Evolutionary conservation across 2,329 filamentous ascomycete species (phyloP).

Genomic region (Fusarium subglutinans): DNA sequence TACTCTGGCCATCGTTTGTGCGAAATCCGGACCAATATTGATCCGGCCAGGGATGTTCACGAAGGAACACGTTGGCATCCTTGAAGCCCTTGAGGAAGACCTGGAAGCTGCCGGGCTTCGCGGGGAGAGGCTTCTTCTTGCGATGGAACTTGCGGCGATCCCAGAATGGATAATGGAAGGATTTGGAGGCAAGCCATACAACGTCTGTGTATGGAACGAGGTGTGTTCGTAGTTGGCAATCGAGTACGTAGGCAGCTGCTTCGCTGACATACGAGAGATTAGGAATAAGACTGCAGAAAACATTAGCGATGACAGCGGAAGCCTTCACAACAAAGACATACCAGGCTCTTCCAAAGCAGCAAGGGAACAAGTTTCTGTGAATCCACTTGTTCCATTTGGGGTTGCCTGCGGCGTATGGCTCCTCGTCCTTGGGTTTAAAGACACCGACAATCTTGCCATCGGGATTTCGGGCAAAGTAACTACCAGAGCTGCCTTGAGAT

Average conservation of each 20-base stretch:
- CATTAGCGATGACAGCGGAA: conserved; percentile 14
- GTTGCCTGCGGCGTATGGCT: conserved; percentile 95
- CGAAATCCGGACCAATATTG: conserved; percentile 79
- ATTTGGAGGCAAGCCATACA: conserved; percentile 92
- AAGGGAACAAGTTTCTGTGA: conserved; percentile 95
- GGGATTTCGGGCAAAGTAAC: conserved; percentile 93
- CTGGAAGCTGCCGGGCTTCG: conserved; percentile 95
- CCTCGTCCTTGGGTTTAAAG: conserved; percentile 99
- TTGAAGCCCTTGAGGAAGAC: conserved; percentile 97
- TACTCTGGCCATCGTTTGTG: conserved; percentile 71
- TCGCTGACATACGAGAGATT: conserved; percentile 98
- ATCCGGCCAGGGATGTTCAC: conserved; percentile 97
- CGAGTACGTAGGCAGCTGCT: conserved; percentile 94
- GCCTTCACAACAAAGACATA: conserved; percentile 47
- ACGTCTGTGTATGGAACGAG: conserved; percentile 97
- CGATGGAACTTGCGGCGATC: conserved; percentile 88
- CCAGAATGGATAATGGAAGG: conserved; percentile 99
- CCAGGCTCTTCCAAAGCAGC: conserved; percentile 95
- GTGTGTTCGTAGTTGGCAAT: conserved; percentile 87
- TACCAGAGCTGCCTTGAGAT: conserved; percentile 94
- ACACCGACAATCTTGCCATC: conserved; percentile 96
- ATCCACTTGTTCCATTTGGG: conserved; percentile 99
- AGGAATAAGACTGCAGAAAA: conserved; percentile 75
- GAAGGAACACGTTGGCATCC: conserved; percentile 93
- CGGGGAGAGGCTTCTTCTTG: conserved; percentile 85